Percentiles rank a stretch among this genome's conserved stretches.
phyloP scores from a whole-genome alignment of 1,284 basidiomycete genomes.

The Pseudozyma thailandica region DNA sequence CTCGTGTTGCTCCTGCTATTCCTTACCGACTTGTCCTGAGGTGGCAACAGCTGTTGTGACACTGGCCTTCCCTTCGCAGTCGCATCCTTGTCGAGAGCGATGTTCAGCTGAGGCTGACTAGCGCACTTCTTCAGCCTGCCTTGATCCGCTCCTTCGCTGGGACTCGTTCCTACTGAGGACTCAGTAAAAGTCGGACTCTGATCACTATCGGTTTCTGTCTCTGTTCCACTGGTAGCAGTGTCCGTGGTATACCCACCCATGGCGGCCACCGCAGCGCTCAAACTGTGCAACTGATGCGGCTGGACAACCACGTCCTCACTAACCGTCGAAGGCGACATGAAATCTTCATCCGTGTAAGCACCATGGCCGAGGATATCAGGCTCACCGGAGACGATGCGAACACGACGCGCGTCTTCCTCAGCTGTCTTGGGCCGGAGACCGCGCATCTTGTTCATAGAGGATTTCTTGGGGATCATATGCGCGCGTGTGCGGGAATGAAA shows the following conservation, averaged over 20 bases:
- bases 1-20: conserved; percentile 41
- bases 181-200: conserved; percentile 41
- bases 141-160: conserved; percentile 13
- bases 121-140: conserved; percentile 31
- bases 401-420: conserved; percentile 41
- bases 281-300: conserved; percentile 37
- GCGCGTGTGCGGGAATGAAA: conserved; percentile 37
- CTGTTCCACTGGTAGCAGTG: conserved; percentile 30
- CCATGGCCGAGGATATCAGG: conserved; percentile 49
- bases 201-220: conserved; percentile 39
- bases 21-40: conserved; percentile 8
- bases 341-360: conserved; percentile 46
- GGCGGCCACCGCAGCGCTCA: conserved; percentile 47
- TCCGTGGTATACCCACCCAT: conserved; percentile 34
- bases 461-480: conserved; percentile 44
- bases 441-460: conserved; percentile 40
- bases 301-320: conserved; percentile 24
- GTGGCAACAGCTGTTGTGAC: conserved; percentile 9
- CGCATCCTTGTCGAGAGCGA: neutral
- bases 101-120: conserved; percentile 35
- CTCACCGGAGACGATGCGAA: conserved; percentile 57
- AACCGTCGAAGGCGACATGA: conserved; percentile 27
- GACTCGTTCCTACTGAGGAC: conserved; percentile 33
- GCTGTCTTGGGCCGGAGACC: conserved; percentile 33
- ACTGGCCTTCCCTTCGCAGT: neutral